phyloP scores from a whole-genome alignment of 1,139 yeast genomes.

The Geotrichum reessii region DNA sequence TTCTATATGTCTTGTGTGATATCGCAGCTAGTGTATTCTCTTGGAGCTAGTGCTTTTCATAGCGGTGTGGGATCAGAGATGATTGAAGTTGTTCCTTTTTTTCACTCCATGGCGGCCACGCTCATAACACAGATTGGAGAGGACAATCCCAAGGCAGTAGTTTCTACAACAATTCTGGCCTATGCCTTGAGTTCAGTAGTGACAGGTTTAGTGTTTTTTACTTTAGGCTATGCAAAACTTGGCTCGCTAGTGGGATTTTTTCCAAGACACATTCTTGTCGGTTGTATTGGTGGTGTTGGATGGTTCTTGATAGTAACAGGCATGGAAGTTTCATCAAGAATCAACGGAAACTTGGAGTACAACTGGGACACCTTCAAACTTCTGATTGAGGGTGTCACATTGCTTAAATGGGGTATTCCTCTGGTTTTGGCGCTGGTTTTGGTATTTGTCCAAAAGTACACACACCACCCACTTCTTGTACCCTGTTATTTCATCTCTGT shows the following conservation, averaged over 20 bases:
- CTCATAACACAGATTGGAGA: constrained; percentile 56
- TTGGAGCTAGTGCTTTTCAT: constrained; percentile 85
- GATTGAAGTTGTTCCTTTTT: constrained; percentile 97
- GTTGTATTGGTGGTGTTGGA: constrained; percentile 98
- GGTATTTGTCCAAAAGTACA: constrained; percentile 56
- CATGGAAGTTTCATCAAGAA: constrained; percentile 76
- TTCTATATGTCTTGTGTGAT: constrained; percentile 85
- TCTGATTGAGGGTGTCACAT: constrained; percentile 39
- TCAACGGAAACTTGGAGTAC: constrained; percentile 68
- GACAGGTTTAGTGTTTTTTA: constrained; percentile 75
- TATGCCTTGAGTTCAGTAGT: constrained; percentile 77
- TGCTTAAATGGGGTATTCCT: constrained; percentile 72
- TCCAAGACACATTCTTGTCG: constrained; percentile 92
- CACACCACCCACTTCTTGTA: constrained; percentile 69
- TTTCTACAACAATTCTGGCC: constrained; percentile 83
- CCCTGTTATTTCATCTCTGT: constrained; percentile 76
- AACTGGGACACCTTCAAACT: constrained; percentile 49
- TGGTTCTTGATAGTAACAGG: constrained; percentile 87
- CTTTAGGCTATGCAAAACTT: constrained; percentile 68
- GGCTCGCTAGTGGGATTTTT: constrained; percentile 91
- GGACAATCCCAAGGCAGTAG: constrained; percentile 51
- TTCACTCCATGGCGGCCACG: constrained; percentile 86
- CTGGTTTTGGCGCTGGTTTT: constrained; percentile 51
- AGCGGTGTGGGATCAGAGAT: constrained; percentile 94
- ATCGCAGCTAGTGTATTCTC: constrained; percentile 78